Evolutionary conservation across 768 basidiomycete genomes (phyloP).

Genomic region (Lactarius pseudohatsudake): DNA sequence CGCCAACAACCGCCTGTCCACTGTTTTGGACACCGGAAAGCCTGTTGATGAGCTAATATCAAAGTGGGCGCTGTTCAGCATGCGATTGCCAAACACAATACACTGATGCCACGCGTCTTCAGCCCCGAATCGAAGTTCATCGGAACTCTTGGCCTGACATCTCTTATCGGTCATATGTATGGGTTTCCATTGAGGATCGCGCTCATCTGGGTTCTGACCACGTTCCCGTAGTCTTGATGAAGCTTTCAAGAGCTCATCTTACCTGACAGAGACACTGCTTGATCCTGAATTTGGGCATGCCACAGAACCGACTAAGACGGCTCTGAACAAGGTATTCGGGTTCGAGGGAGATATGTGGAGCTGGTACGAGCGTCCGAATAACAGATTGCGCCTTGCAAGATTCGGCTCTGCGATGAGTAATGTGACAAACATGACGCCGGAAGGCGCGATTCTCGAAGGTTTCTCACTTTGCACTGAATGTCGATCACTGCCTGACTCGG

Average conservation of each 20-base stretch:
- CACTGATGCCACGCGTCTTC: neutral
- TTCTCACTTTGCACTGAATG: neutral
- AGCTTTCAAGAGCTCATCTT: slow-evolving; percentile 36
- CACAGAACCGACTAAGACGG: neutral
- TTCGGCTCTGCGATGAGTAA: too few relatives aligned
- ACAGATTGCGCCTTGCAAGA: neutral
- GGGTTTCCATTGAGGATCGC: neutral
- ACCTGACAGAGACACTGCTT: slow-evolving; percentile 37
- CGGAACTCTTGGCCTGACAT: neutral
- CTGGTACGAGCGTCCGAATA: neutral
- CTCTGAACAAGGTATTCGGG: neutral
- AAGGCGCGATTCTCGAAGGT: slow-evolving; percentile 8
- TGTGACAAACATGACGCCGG: neutral
- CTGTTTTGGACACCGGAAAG: neutral
- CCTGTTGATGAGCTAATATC: neutral
- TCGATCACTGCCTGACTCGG: neutral
- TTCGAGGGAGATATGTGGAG: neutral
- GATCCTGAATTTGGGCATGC: slow-evolving; percentile 32
- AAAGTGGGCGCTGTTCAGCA: neutral
- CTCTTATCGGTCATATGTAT: neutral
- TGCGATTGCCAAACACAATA: neutral
- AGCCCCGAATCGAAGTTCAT: neutral
- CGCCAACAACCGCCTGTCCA: neutral
- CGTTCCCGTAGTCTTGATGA: slow-evolving; percentile 32
- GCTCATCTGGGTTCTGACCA: neutral